These are phyloP conservation scores for Yarrowia phangngaensis DNA, from an alignment of 805 yeast species.

Conservation along the genomic window DNA sequence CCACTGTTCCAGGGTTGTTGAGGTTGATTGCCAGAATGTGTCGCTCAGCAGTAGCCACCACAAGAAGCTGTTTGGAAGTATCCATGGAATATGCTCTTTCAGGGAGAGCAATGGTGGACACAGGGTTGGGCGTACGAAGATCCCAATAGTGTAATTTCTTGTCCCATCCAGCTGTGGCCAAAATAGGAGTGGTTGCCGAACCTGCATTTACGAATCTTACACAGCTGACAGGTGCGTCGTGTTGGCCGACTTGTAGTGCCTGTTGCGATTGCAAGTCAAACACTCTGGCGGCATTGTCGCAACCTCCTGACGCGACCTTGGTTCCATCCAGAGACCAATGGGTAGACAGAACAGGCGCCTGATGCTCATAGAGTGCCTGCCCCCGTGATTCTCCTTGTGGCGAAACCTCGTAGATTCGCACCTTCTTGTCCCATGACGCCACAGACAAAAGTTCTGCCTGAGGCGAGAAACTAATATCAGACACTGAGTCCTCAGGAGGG, in stretches of 20 bases:
- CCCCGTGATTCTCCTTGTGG: conserved; percentile 77
- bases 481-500: conserved; percentile 88
- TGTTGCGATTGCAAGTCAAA: conserved; percentile 83
- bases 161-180: conserved; percentile 96
- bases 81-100: conserved; percentile 93
- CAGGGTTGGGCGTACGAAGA: conserved; percentile 70
- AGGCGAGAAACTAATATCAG: conserved; percentile 82
- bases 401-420: conserved; percentile 82
- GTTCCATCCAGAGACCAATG: conserved; percentile 86
- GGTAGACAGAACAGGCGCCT: conserved; percentile 77
- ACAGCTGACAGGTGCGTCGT: conserved; percentile 71
- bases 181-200: conserved; percentile 67
- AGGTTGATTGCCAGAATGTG: conserved; percentile 74
- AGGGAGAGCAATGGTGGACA: conserved; percentile 76
- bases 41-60: conserved; percentile 91
- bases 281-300: conserved; percentile 80
- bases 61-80: conserved; percentile 70
- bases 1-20: conserved; percentile 71
- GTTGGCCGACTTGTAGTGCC: conserved; percentile 77
- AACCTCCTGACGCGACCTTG: conserved; percentile 82
- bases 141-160: conserved; percentile 95
- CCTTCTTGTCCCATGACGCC: conserved; percentile 93
- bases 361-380: conserved; percentile 83
- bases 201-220: conserved; percentile 81
- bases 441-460: conserved; percentile 76